Conservation (phyloP, 441 rosid genomes). For the Viola pubescens region DNA sequence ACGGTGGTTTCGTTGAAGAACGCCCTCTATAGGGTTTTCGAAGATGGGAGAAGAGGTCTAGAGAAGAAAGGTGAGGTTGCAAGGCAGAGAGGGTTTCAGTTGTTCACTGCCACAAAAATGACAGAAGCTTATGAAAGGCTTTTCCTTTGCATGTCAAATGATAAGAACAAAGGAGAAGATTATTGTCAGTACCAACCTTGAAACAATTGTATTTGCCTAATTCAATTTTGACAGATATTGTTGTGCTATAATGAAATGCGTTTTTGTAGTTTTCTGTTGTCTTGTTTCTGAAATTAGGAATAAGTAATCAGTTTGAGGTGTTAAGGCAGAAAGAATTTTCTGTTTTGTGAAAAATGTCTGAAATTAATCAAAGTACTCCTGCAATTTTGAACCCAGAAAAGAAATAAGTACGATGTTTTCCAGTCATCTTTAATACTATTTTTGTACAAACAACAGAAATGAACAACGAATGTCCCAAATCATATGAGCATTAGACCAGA, state of each 20-base stretch:
- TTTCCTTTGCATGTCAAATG: constrained; percentile 63
- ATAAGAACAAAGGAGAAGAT: constrained; percentile 14
- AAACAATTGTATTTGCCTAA: constrained; percentile 1
- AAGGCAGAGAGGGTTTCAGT: constrained; percentile 46
- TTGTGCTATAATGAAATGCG: too few relatives aligned
- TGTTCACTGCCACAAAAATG: constrained; percentile 87
- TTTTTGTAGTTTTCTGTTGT: too few relatives aligned
- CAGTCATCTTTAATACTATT: too few relatives aligned
- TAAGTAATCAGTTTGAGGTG: not conserved
- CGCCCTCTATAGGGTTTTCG: constrained; percentile 41
- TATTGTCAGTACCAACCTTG: constrained; percentile 26
- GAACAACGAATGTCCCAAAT: too few relatives aligned
- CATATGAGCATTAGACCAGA: too few relatives aligned
- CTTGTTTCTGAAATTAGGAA: too few relatives aligned
- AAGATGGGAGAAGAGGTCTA: constrained; percentile 47
- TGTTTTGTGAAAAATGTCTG: too few relatives aligned
- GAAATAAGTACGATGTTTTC: too few relatives aligned
- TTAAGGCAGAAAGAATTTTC: too few relatives aligned
- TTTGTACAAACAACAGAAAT: too few relatives aligned
- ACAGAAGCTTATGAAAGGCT: constrained; percentile 71
- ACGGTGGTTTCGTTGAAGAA: constrained; percentile 50
- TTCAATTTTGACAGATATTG: not conserved
- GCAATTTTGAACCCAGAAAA: too few relatives aligned
- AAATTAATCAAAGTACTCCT: too few relatives aligned
- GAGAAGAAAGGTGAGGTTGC: constrained; percentile 62